phyloP scores from a whole-genome alignment of 495 filamentous ascomycete genomes.

The Aspergillus incahuasiensis region DNA sequence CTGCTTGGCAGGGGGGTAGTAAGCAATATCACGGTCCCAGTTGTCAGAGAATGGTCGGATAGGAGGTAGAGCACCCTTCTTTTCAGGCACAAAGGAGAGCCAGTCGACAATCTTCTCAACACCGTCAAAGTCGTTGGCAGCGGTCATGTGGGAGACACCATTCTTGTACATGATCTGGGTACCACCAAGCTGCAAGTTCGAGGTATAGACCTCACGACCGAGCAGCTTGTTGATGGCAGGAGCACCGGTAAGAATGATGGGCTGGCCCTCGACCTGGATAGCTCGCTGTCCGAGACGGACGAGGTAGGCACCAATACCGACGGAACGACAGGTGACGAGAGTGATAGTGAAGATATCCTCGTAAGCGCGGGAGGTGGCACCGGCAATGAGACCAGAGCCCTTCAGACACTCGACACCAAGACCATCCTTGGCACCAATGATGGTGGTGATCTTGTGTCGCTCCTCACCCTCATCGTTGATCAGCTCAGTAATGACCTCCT shows the following conservation, averaged over 20 bases:
- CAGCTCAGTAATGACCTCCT: conserved; percentile 84
- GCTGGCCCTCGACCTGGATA: conserved; percentile 98
- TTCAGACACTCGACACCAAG: conserved; percentile 96
- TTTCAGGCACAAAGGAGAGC: conserved; percentile 94
- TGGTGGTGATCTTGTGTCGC: conserved; percentile 88
- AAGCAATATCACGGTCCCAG: conserved; percentile 91
- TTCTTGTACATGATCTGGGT: conserved; percentile 99
- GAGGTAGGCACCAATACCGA: conserved; percentile 97
- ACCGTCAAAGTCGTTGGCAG: conserved; percentile 95
- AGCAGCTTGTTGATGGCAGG: conserved; percentile 97
- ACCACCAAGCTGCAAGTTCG: conserved; percentile 96
- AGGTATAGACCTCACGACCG: conserved; percentile 96
- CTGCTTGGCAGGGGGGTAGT: conserved; percentile 79
- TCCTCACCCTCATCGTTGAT: conserved; percentile 83
- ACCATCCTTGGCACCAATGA: conserved; percentile 92
- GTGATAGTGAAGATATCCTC: conserved; percentile 99
- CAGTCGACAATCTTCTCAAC: conserved; percentile 97
- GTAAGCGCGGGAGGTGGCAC: conserved; percentile 93
- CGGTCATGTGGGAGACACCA: conserved; percentile 98
- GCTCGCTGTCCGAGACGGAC: conserved; percentile 96
- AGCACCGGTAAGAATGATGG: conserved; percentile 97
- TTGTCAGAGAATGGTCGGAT: conserved; percentile 77
- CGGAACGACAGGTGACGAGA: conserved; percentile 93
- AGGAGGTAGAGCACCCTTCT: conserved; percentile 82
- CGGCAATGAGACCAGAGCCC: conserved; percentile 96